phyloP scores from a whole-genome alignment of 805 yeast species.

The Saccharomycopsis guyanensis region DNA sequence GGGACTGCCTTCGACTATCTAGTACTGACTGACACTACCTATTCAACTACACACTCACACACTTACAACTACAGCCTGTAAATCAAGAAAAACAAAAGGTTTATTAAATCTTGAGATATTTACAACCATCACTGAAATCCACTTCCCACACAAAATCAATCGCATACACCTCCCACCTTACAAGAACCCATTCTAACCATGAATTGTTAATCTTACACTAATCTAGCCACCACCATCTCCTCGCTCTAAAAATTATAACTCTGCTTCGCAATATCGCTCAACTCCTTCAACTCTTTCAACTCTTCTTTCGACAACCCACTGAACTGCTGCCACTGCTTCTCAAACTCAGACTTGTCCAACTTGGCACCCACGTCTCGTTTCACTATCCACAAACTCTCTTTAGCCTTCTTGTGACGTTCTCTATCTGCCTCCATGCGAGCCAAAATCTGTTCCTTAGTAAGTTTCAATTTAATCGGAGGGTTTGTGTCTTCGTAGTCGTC shows the following conservation, averaged over 20 bases:
- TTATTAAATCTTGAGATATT: too few species aligned
- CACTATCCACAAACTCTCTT: constrained; percentile 74
- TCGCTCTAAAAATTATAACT: constrained; percentile 37
- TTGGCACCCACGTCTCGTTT: constrained; percentile 35
- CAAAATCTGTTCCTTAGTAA: constrained; percentile 47
- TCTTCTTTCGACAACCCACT: constrained; percentile 38
- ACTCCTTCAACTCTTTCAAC: constrained; percentile 42
- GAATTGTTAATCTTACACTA: too few species aligned
- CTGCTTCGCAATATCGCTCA: constrained; percentile 44
- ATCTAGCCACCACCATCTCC: too few species aligned
- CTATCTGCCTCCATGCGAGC: constrained; percentile 88
- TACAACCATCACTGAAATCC: too few species aligned
- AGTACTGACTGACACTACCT: too few species aligned
- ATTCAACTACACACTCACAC: too few species aligned
- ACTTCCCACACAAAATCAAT: too few species aligned
- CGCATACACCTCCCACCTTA: too few species aligned
- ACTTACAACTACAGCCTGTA: too few species aligned
- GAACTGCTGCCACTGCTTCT: constrained; percentile 33
- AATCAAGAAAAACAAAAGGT: too few species aligned
- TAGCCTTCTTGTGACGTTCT: constrained; percentile 78
- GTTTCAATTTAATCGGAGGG: constrained; percentile 6
- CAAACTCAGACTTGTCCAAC: constrained; percentile 43
- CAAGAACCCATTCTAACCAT: too few species aligned
- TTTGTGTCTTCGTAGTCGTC: not conserved
- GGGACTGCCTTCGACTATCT: not conserved